Conservation (phyloP, 495 filamentous ascomycete genomes). For the Neurospora sp. region DNA sequence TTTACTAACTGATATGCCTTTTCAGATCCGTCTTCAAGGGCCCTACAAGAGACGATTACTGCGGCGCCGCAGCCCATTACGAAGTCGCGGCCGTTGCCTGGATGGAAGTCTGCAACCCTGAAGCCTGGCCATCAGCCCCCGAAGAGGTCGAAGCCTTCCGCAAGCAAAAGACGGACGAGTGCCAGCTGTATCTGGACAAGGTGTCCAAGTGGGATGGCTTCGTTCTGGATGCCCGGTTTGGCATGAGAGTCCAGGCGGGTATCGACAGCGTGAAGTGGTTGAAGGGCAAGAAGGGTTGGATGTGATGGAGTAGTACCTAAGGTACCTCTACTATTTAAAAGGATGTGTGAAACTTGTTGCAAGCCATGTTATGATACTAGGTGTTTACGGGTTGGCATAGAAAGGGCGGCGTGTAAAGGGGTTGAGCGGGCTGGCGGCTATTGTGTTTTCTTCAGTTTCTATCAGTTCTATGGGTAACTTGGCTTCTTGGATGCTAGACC, state of each 20-base stretch:
- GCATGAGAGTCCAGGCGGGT: slow-evolving; percentile 73
- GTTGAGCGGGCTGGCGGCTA: not conserved
- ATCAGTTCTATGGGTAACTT: not conserved
- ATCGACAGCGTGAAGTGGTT: slow-evolving; percentile 67
- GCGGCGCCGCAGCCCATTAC: slow-evolving; percentile 69
- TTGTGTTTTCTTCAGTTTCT: not conserved
- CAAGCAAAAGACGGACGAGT: slow-evolving; percentile 49
- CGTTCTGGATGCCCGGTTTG: slow-evolving; percentile 76
- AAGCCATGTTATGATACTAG: not conserved
- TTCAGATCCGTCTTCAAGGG: slow-evolving; percentile 57
- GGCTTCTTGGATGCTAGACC: not conserved
- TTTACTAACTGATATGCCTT: not conserved
- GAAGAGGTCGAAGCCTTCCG: slow-evolving; percentile 33
- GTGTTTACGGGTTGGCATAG: not conserved
- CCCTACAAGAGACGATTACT: slow-evolving; percentile 69
- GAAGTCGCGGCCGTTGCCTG: slow-evolving; percentile 80
- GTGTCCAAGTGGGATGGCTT: slow-evolving; percentile 76
- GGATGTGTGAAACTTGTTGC: no score
- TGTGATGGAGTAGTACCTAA: not conserved
- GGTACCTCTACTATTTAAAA: no score
- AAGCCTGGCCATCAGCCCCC: slow-evolving; percentile 10
- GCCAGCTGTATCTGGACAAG: slow-evolving; percentile 64
- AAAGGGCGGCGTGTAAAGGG: not conserved
- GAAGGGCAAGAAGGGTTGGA: slow-evolving; percentile 35
- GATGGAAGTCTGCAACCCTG: slow-evolving; percentile 43